A percentile compares a stretch with the other conserved stretches of the same genome.
phyloP scores from a whole-genome alignment of 148 eudicot species.

The Diospyros kaki region DNA sequence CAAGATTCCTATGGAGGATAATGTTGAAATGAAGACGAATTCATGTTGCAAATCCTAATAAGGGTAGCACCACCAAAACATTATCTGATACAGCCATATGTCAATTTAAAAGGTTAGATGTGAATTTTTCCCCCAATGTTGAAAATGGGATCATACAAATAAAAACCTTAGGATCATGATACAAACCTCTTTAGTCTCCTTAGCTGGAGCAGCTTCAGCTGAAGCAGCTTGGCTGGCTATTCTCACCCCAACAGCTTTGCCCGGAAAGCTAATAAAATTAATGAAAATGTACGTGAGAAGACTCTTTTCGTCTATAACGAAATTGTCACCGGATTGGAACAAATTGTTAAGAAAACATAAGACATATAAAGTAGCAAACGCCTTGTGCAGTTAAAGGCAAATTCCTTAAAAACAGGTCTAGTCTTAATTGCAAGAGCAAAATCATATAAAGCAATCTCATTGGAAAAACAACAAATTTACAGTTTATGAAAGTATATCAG shows the following conservation, averaged over 20 bases:
- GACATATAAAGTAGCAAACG: no score
- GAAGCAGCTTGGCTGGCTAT: constrained; percentile 45
- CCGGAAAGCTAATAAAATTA: constrained; percentile 63
- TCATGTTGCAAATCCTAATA: not conserved
- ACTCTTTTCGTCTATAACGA: no score
- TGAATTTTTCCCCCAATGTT: not conserved
- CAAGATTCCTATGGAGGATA: not conserved
- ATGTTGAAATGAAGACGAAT: not conserved
- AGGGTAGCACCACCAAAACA: not conserved
- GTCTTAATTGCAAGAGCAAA: no score
- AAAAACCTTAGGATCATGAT: not conserved
- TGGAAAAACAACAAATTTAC: no score
- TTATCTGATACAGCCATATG: not conserved
- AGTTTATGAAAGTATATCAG: no score
- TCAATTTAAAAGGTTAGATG: not conserved
- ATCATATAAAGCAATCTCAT: no score
- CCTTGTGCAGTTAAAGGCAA: no score
- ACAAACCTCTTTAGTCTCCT: constrained; percentile 48
- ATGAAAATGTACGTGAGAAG: not conserved
- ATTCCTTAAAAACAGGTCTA: no score
- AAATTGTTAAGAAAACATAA: not conserved
- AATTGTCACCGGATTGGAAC: no score
- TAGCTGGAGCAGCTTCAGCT: constrained; percentile 43
- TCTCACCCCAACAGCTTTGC: constrained; percentile 77
- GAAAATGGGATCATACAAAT: not conserved